phyloP scores from a whole-genome alignment of 2,329 filamentous ascomycete species.

The Aspergillus versicolor region DNA sequence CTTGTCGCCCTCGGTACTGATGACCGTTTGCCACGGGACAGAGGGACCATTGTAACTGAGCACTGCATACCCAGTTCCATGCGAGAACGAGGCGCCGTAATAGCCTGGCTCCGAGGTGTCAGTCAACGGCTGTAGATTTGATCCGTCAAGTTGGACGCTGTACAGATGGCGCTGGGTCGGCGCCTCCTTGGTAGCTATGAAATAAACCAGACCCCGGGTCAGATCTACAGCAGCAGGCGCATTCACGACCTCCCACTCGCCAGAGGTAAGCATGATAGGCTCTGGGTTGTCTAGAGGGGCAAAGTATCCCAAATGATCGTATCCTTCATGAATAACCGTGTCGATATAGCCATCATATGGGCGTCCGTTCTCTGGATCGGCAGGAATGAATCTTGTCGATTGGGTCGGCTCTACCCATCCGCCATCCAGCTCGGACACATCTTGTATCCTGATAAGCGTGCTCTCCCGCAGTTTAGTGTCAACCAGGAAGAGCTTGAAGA shows the following conservation, averaged over 20 bases:
- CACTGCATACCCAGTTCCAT: constrained; percentile 77
- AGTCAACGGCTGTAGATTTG: constrained; percentile 69
- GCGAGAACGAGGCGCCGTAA: constrained; percentile 81
- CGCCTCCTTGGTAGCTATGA: constrained; percentile 79
- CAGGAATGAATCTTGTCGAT: constrained; percentile 80
- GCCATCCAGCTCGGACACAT: constrained; percentile 83
- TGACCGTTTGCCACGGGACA: constrained; percentile 87
- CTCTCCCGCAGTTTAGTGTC: constrained; percentile 73
- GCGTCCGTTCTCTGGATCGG: constrained; percentile 73
- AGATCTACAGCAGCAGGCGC: constrained; percentile 84
- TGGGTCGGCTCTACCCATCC: constrained; percentile 97
- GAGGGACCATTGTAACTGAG: constrained; percentile 79
- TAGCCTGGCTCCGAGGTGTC: constrained; percentile 72
- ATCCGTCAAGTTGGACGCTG: constrained; percentile 80
- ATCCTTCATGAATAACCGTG: constrained; percentile 79
- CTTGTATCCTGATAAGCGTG: constrained; percentile 73
- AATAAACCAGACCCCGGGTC: constrained; percentile 84
- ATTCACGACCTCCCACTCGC: constrained; percentile 86
- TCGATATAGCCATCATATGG: constrained; percentile 89
- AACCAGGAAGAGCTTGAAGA: constrained; percentile 83
- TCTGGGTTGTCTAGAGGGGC: constrained; percentile 77
- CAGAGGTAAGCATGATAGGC: constrained; percentile 83
- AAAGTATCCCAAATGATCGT: constrained; percentile 92
- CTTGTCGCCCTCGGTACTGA: constrained; percentile 73
- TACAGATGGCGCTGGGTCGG: constrained; percentile 91